Evolutionary conservation across 2,329 filamentous ascomycete species (phyloP), one percentile per base, ranked within the genome.

Genomic region (Mycosphaerella sp.): DNA sequence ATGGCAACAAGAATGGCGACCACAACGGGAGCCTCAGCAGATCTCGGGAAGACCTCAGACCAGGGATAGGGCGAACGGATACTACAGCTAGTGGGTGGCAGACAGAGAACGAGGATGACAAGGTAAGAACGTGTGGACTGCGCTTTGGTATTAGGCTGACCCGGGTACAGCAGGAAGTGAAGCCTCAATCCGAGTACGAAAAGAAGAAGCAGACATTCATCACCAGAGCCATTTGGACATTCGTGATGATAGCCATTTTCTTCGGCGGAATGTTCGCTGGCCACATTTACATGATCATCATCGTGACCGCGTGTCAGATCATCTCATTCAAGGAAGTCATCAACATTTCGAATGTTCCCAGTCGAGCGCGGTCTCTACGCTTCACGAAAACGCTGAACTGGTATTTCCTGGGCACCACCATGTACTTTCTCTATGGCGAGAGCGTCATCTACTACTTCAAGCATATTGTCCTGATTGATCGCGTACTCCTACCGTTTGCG

Each of bases 361-460:
- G 88, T 70, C 84, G 87, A 65, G 90, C 90, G 57, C 85, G 91
- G 66, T 89, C 91, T 68, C 78, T 98, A 55, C 86, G 86, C 53
- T 95, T 95, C 63, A 96, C 91, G 59, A 96, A 96, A 76, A 89
- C 88, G 60, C 76, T 98, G 63, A 97, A 97, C 72, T 98, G 93
- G 93, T 98, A 98, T 72, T 98, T 95, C 76, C 79, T 98, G 48
- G 93, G 89, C n/a, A 89, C 87, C 21, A 95, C 91, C 61, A 97
- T 98, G 91, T 98, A 98, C 77, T 98, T 95, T 64, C 78, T 98
- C 44, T 98, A 98, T 68, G 93, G 93, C 66, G 93, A 98, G 74
- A 96, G 89, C 64, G 91, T 98, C 66, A 95, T 98, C 66, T 98
- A 98, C 75, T 98, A 98, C 74, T 98, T 98, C 75, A 98, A 98